These are phyloP conservation scores for Theileria orientalis DNA, from an alignment of 169 alveolate genomes.

Conservation along the genomic window DNA sequence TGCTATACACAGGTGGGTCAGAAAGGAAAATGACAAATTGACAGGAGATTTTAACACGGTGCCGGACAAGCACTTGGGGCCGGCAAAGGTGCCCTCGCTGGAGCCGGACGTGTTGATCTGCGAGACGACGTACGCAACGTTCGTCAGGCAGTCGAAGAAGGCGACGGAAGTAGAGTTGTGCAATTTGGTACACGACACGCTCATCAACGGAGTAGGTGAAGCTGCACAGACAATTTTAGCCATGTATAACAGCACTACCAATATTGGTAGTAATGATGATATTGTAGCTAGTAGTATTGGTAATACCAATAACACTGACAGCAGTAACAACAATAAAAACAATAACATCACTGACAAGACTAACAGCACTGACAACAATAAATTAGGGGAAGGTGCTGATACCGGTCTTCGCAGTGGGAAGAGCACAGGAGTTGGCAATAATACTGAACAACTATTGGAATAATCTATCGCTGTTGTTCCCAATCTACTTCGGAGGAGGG, in stretches of 20 bases:
- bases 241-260: no score
- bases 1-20: constrained; percentile 85
- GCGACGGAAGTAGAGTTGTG: constrained; percentile 95
- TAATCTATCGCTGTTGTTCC: constrained; percentile 87
- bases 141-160: constrained; percentile 92
- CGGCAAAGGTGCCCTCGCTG: constrained; percentile 91
- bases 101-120: constrained; percentile 92
- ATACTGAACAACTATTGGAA: constrained; percentile 95
- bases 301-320: no score
- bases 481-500: constrained; percentile 96
- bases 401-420: constrained; percentile 98
- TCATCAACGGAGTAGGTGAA: constrained; percentile 70
- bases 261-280: no score
- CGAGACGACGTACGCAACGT: constrained; percentile 96
- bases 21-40: constrained; percentile 6
- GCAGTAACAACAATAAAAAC: no score
- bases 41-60: constrained; percentile 92
- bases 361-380: constrained; percentile 51
- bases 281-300: no score
- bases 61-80: constrained; percentile 96
- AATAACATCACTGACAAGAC: constrained; percentile 14
- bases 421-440: constrained; percentile 97
- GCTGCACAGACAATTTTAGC: neutral
- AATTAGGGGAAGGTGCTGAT: constrained; percentile 91
- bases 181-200: constrained; percentile 84